phyloP scores from a whole-genome alignment of 345 rosid species.

The Salix suchowensis region DNA sequence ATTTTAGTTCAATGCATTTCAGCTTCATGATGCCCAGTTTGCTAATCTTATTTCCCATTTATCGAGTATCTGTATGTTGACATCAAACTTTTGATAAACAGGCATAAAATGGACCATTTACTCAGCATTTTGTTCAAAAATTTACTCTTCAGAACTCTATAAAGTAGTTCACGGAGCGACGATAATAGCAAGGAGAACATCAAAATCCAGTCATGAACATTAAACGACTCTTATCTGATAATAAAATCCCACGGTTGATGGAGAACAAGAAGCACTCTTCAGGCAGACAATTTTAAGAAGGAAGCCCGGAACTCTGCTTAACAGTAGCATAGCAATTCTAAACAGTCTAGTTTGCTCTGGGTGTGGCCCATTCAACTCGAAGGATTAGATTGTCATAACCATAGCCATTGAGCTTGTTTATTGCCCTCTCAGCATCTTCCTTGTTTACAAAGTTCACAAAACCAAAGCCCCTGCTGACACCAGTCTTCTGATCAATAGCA shows the following conservation, averaged over 20 bases:
- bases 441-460: slow-evolving; percentile 80
- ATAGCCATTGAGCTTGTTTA: slow-evolving; percentile 82
- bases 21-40: too few relatives aligned
- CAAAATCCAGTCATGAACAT: not conserved
- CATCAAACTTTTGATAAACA: not conserved
- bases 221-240: not conserved
- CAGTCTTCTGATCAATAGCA: slow-evolving; percentile 83
- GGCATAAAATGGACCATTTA: not conserved
- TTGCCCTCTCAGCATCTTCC: slow-evolving; percentile 85
- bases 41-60: not conserved
- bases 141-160: not conserved
- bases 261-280: not conserved
- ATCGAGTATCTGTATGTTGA: not conserved
- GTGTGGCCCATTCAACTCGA: slow-evolving; percentile 89
- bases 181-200: not conserved
- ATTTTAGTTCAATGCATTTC: too few relatives aligned
- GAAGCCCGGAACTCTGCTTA: not conserved
- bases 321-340: not conserved
- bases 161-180: not conserved
- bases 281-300: not conserved
- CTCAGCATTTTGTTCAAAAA: not conserved
- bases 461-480: slow-evolving; percentile 87
- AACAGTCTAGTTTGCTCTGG: slow-evolving; percentile 56
- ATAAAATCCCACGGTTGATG: not conserved
- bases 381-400: slow-evolving; percentile 94